Base-by-base conservation (phyloP, 129 eudicot genomes). In the Flaveria ramosissima region DNA sequence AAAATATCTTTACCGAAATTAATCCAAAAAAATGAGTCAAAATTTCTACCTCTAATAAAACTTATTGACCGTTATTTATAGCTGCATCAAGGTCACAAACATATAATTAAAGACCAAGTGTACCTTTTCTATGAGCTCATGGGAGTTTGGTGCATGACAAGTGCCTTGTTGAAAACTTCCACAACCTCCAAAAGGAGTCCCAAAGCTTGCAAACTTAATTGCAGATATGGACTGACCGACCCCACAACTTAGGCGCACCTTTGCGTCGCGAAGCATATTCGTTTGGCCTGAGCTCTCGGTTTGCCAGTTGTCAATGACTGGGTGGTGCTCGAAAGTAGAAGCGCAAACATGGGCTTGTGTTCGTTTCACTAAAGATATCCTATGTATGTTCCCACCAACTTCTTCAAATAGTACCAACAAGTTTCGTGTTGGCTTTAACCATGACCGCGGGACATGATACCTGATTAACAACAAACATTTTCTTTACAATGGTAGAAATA, bases 361-460 rank as follows among this genome's bases (percentile, higher is more conserved):
- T 79, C 96, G 87, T 79, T 89, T 94, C 57, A 80, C 92, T 15
- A 94, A 64, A 61, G 88, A 72, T 60, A 94, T 89, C 84, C 72
- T 86, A n/a, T 90, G 86, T 72, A 82, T 81, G 80, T 91, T 90
- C 71, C 99, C 99, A 64, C 97, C 96, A 23, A 94, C 64, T 75
- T 91, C 99, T 81, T 94, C 97, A 43, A 91, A 86, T 7, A 94
- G 70, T 23, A 94, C 96, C 76, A 94, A 72, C 17, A 94, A 80
- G 57, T 94, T 91, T 74, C 53, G 68, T 36, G 67, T 84, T 13
- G 94, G 96, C 53, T 86, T 83, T 84, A 94, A 73, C 99, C 99
- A 94, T 14, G 93, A 86, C n/a, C 94, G 85, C 0, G 99, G 97
- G 41, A 94, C 96, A 80, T 94, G 99, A 83, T 94, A 94, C 98